These are phyloP conservation scores for Dendryphion nanum DNA, from an alignment of 2,329 filamentous ascomycete species.

Conservation along the genomic window DNA sequence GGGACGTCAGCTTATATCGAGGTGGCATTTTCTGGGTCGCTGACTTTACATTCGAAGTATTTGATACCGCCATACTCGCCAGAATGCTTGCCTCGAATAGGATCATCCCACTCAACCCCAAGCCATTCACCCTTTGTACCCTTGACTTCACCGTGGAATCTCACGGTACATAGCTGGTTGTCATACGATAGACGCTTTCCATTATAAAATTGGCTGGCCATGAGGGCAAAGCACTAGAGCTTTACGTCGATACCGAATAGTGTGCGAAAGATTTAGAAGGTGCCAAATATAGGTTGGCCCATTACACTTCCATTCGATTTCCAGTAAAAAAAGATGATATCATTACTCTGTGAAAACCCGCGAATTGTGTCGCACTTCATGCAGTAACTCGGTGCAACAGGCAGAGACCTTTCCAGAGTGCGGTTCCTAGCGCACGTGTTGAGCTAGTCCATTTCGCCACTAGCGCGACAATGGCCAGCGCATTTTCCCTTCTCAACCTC, in stretches of 20 bases:
- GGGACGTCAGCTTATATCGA: conserved; percentile 39
- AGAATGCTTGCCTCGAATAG: conserved; percentile 82
- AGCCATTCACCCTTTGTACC: conserved; percentile 81
- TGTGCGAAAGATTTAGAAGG: too few species aligned
- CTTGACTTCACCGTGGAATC: conserved; percentile 74
- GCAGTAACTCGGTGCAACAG: too few species aligned
- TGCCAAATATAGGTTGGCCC: too few species aligned
- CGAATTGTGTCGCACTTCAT: too few species aligned
- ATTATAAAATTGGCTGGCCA: conserved; percentile 43
- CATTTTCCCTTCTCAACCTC: conserved; percentile 2
- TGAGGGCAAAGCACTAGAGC: too few species aligned
- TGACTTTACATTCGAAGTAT: conserved; percentile 74
- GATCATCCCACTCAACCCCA: conserved; percentile 95
- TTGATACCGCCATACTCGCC: conserved; percentile 74
- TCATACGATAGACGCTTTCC: conserved; percentile 81
- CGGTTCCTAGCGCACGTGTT: too few species aligned
- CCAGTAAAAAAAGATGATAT: conserved; percentile 2
- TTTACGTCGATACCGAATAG: too few species aligned
- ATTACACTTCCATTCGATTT: background rate
- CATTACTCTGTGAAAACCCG: too few species aligned
- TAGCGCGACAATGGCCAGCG: conserved; percentile 1
- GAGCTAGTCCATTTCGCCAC: too few species aligned
- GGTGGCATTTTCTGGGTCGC: conserved; percentile 1
- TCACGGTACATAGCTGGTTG: conserved; percentile 75
- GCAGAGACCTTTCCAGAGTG: too few species aligned